A percentile compares a stretch with the other conserved stretches of the same genome.
Conservation (phyloP, 805 yeast genomes). For the Ogataea siamensis region DNA sequence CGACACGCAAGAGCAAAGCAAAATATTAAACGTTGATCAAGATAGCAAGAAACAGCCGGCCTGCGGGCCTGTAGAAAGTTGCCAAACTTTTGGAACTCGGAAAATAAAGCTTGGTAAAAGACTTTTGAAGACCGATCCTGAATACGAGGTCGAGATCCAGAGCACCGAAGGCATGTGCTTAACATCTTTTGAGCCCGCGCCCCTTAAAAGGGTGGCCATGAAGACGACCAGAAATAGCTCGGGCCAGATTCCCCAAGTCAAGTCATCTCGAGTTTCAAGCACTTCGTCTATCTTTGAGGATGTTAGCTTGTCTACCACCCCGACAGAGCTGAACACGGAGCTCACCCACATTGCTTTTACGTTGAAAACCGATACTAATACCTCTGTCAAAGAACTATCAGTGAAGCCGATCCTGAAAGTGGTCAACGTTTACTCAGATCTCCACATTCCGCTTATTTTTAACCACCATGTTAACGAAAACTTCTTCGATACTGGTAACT, state of each 20-base stretch:
- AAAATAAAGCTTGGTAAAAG: background rate
- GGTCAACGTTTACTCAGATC: slow-evolving; percentile 11
- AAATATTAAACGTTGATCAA: too few species aligned
- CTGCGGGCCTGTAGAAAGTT: too few species aligned
- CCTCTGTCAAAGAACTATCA: slow-evolving; percentile 13
- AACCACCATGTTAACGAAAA: slow-evolving; percentile 30
- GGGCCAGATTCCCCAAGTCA: background rate
- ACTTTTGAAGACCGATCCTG: background rate
- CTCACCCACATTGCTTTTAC: slow-evolving; percentile 8
- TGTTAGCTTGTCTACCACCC: background rate
- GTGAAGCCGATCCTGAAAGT: slow-evolving; percentile 11
- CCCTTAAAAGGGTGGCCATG: background rate
- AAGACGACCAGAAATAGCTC: background rate
- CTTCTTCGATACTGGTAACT: background rate
- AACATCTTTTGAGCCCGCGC: background rate
- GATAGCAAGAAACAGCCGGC: too few species aligned
- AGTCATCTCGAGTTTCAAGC: background rate
- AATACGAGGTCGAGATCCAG: background rate
- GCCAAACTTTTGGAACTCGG: too few species aligned
- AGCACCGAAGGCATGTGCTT: background rate
- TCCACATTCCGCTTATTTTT: slow-evolving; percentile 40
- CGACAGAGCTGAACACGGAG: slow-evolving; percentile 1
- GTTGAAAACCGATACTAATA: background rate
- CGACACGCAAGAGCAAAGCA: slow-evolving; percentile 4
- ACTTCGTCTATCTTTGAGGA: background rate